Evolutionary conservation across 495 filamentous ascomycete genomes (phyloP).

Genomic region (Articulospora tetracladia): DNA sequence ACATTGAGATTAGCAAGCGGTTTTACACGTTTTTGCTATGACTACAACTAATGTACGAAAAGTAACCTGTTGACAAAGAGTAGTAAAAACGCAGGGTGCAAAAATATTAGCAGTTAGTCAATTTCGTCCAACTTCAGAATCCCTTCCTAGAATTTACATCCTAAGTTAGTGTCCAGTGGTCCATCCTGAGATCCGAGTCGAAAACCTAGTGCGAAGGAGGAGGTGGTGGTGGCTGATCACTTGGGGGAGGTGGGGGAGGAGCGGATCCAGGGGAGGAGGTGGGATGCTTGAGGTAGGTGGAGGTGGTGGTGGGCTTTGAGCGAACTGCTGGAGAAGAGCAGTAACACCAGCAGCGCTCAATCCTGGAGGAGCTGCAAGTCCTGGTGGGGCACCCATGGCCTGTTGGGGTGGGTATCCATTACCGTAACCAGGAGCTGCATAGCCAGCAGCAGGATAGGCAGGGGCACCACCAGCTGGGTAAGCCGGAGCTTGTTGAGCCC

Average conservation of each 20-base stretch:
- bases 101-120: background rate
- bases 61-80: background rate
- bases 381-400: slow-evolving; percentile 58
- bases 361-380: slow-evolving; percentile 56
- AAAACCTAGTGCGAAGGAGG: slow-evolving; percentile 29
- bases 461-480: slow-evolving; percentile 38
- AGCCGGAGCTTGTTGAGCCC: slow-evolving; percentile 50
- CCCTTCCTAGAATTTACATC: background rate
- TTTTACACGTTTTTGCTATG: too few relatives aligned
- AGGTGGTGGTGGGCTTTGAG: slow-evolving; percentile 46
- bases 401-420: slow-evolving; percentile 53
- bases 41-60: background rate
- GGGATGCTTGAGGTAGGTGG: slow-evolving; percentile 47
- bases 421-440: slow-evolving; percentile 39
- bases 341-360: slow-evolving; percentile 49
- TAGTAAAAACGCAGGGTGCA: background rate
- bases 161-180: slow-evolving; percentile 1
- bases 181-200: background rate
- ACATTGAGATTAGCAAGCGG: too few relatives aligned
- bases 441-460: slow-evolving; percentile 40
- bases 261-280: slow-evolving; percentile 67
- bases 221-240: slow-evolving; percentile 72
- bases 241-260: slow-evolving; percentile 70
- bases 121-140: background rate
- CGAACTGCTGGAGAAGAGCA: slow-evolving; percentile 64